Evolutionary conservation across 495 filamentous ascomycete genomes (phyloP), one percentile per base, ranked within the genome.

Genomic region (Penicillium mononematosum): DNA sequence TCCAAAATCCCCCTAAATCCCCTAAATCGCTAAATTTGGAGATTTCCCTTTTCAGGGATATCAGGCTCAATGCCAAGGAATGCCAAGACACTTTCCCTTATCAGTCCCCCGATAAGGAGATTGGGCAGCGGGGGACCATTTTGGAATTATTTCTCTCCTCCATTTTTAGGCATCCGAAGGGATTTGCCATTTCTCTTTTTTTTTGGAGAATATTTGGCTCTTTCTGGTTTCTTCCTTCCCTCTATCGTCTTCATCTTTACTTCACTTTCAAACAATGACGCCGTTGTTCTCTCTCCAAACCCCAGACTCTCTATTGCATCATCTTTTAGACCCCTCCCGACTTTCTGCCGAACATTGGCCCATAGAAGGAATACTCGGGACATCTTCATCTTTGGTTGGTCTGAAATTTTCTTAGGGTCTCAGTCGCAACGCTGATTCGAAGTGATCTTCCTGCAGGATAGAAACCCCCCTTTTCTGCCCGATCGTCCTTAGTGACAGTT

Each of bases 211-310:
- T 31, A 43, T 60, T 42, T 20, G 48, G 42, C n/a, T 22, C 38
- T 42, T 43, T 43, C 39, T 20, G 27, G 29, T 44, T n/a, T 46
- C 17, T 19, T 55, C 10, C 45, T 19, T 11, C 52, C 56, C 3
- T 38, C 44, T 55, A 44, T 34, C 55, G 24, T 39, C 12, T 19
- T 53, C 32, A 24, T 36, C 32, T 19, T 60, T 38, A 51, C 25
- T 41, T 51, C 39, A 22, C 44, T 47, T 57, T 59, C 72, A 63
- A 78, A 78, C 61, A 65, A 78, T 78, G 75, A 78, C 73, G 74
- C 69, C 73, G 67, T 70, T 65, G 64, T 64, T 66, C 53, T 66
- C 66, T 53, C 60, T 50, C 46, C 64, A 59, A 53, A 64, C 58
- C 55, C 67, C 63, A 56, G 56, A 60, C 62, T 66, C 57, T 63